Evolutionary conservation across 805 yeast genomes (phyloP).

Genomic region (Cyberlindnera euphorbiae): DNA sequence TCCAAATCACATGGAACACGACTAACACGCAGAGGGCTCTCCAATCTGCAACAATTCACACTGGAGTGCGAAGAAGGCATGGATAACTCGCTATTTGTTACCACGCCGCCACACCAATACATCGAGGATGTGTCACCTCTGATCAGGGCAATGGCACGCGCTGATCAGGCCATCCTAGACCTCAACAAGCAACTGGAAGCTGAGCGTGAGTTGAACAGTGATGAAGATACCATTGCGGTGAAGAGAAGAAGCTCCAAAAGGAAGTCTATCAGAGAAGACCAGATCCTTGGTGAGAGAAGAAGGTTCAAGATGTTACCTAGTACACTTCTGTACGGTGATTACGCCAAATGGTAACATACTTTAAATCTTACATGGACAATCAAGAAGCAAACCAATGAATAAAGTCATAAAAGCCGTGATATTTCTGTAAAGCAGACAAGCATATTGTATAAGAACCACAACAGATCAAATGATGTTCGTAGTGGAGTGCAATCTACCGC

Average conservation of each 20-base stretch:
- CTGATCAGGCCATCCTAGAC: constrained; percentile 8
- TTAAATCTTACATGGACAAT: too few species aligned
- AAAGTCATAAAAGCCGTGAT: too few species aligned
- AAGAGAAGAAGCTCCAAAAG: constrained; percentile 1
- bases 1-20: constrained; percentile 15
- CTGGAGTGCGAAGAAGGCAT: constrained; percentile 6
- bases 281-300: background rate
- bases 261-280: too few species aligned
- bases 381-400: too few species aligned
- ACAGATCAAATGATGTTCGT: constrained; percentile 29
- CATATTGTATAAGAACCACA: background rate
- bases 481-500: constrained; percentile 32
- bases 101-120: constrained; percentile 8
- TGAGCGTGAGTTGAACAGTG: background rate
- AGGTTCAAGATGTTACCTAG: constrained; percentile 1
- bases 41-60: constrained; percentile 6
- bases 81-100: constrained; percentile 15
- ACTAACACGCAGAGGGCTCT: constrained; percentile 13
- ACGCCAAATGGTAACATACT: constrained; percentile 1
- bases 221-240: constrained; percentile 2
- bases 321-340: constrained; percentile 5
- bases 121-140: constrained; percentile 22
- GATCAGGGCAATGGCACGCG: constrained; percentile 21
- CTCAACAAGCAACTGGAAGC: constrained; percentile 1
- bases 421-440: too few species aligned